Base-by-base conservation (phyloP, 2,329 filamentous ascomycete genomes). In the Pyrenophora graminea region DNA sequence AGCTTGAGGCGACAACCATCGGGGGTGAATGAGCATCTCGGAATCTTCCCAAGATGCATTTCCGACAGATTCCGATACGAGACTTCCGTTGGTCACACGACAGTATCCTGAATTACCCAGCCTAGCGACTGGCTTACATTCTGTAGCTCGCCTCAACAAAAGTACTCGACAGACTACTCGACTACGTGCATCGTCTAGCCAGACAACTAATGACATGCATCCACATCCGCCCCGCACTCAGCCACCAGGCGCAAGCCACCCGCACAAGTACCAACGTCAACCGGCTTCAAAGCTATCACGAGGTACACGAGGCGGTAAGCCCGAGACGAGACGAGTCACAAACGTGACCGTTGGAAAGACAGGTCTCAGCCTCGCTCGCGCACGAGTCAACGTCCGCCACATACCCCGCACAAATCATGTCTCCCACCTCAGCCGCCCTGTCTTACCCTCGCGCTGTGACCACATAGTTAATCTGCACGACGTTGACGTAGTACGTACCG, bases 1-100 rank as follows among this genome's bases (percentile, higher is more conserved):
- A 62, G 27, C 18, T 71, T 34, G 59, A 66, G 27, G 52, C 62
- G 23, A 51, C 61, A 7, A 58, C 57, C 4, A 57, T 68, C 9
- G 53, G 47, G 39, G 53, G 43, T n/a, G 55, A 61, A 33, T 60
- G 66, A 68, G 42, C 12, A 25, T 21, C 23, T 25, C 23, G 23
- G 23, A 25, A 15, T 23, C 10, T 30, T 15, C 15, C 10, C 21
- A 9, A 36, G 31, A 15, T 9, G 21, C 25, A 23, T 15, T 4
- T 6, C 17, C 34, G 27, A 30, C 27, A 30, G 12, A 25, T 9
- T 8, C 23, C 23, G 23, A 8, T 6, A 7, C 23, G 2, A 25
- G 2, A 25, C 23, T 25, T 25, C 23, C 8, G 23, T 6, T 25
- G 23, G 23, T 25, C 23, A 25, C 23, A 25, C 23, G 6, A 25